A percentile compares a stretch with the other conserved stretches of the same genome.
Evolutionary conservation across 2,329 filamentous ascomycete genomes (phyloP).

Genomic region (Cladosporium sp.): DNA sequence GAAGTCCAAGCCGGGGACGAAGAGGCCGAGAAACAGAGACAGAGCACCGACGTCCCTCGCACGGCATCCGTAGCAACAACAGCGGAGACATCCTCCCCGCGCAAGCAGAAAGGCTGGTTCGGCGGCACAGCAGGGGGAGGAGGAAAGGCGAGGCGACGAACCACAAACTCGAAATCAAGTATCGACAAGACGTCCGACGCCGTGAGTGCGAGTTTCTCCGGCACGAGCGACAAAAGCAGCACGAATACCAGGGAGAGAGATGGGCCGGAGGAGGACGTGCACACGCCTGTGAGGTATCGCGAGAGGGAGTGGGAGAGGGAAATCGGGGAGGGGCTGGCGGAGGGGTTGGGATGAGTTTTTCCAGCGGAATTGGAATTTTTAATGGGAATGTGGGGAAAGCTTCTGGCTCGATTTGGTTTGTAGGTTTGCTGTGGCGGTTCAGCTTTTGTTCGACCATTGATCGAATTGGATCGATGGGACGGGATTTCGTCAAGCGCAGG

Average conservation of each 20-base stretch:
- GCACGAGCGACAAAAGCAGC: slow-evolving; percentile 21
- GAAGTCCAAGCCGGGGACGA: slow-evolving; percentile 49
- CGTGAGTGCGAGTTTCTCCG: slow-evolving; percentile 5
- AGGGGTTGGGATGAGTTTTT: slow-evolving; percentile 65
- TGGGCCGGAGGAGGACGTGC: slow-evolving; percentile 40
- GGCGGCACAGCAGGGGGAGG: slow-evolving; percentile 16
- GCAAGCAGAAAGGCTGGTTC: slow-evolving; percentile 28
- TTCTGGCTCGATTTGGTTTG: too few species aligned
- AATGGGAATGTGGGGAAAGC: too few species aligned
- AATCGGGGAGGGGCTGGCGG: slow-evolving; percentile 76
- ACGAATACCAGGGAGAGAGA: too few species aligned
- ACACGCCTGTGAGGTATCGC: slow-evolving; percentile 46
- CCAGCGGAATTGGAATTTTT: too few species aligned
- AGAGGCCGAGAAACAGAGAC: too few species aligned
- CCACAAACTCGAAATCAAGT: slow-evolving; percentile 6
- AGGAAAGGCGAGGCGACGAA: slow-evolving; percentile 14
- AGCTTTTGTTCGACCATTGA: too few species aligned
- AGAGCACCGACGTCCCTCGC: too few species aligned
- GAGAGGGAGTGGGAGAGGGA: slow-evolving; percentile 63
- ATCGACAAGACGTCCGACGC: slow-evolving; percentile 5
- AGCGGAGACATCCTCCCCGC: slow-evolving; percentile 10
- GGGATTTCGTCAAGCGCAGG: too few species aligned
- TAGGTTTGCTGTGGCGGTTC: not conserved
- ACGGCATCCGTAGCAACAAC: not conserved
- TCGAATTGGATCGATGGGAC: too few species aligned